Conservation (phyloP, 768 basidiomycete species). For the Russula sp. region DNA sequence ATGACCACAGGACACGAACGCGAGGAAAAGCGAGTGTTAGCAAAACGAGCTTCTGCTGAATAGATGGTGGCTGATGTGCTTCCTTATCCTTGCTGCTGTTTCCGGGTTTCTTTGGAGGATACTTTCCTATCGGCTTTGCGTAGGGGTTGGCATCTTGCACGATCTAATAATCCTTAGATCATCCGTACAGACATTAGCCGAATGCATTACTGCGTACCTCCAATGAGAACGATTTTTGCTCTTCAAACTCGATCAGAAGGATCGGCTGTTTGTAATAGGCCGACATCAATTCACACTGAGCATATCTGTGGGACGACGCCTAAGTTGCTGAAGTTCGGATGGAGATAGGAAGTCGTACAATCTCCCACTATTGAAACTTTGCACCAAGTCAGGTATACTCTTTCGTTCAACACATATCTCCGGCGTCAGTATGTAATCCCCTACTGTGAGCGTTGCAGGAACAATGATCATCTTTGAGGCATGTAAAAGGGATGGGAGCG, state of each 20-base stretch:
- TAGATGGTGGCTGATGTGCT: conserved; percentile 46
- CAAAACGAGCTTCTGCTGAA: conserved; percentile 92
- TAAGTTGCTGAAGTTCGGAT: not conserved
- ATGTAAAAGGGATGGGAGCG: conserved; percentile 86
- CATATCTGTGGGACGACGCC: conserved; percentile 56
- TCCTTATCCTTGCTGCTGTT: conserved; percentile 33
- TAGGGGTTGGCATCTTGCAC: conserved; percentile 67
- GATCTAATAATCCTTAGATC: conserved; percentile 41
- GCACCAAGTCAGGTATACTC: conserved; percentile 87
- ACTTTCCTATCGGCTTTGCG: conserved; percentile 58
- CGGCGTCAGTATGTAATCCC: conserved; percentile 93
- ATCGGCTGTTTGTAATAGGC: conserved; percentile 93
- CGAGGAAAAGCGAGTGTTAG: conserved; percentile 89
- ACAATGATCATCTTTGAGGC: conserved; percentile 74
- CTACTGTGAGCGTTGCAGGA: conserved; percentile 91
- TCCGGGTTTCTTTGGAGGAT: conserved; percentile 50
- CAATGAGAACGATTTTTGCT: conserved; percentile 91
- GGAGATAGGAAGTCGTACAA: conserved; percentile 55
- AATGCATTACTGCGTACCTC: conserved; percentile 50
- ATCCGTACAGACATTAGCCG: not conserved
- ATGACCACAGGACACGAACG: conserved; percentile 94
- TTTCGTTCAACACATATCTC: conserved; percentile 97
- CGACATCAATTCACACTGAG: conserved; percentile 97
- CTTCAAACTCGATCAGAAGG: conserved; percentile 94
- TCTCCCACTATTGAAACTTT: conserved; percentile 90